Evolutionary conservation across 352 stramenopile genomes (phyloP), one percentile per base, ranked within the genome.

Genomic region (Pythium diclinum): DNA sequence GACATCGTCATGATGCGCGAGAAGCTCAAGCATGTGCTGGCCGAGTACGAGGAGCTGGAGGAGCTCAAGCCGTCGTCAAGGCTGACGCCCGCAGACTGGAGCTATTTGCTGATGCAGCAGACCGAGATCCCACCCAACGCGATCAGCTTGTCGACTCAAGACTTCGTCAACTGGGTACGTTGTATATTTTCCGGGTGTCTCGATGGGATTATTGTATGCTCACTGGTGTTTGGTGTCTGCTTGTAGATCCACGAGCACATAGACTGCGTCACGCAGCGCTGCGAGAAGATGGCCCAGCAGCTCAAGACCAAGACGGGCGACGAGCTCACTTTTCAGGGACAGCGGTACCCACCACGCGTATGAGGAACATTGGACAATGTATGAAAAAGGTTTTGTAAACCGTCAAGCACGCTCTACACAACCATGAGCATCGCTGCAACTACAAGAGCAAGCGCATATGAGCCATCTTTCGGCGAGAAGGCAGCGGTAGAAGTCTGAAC

Each of bases 251-350:
- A 72, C 7, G 42, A 59, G 0, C 61, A 78, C 30, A 72, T 87
- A 57, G 79, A 84, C 19, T 54, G 33, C 2, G 64, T 88, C 51
- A 88, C 83, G 17, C 52, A 72, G 32, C 70, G 73, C 32, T 88
- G 72, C 38, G 62, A 76, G 32, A 74, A 80, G 13, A 64, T 72
- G 7, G 74, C 67, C 0, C 60, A 73, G 7, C 67, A 78, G 9
- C 71, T 91, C 3, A 85, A 79, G 67, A 42, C 44, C 7, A 63
- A 70, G n/a, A 88, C 80, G 1, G 83, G 79, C 2, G 80, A 91
- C 46, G 79, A 86, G 25, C 73, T 91, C 30, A 72, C 74, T n/a
- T 91, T 88, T 56, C 77, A 88, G 56, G 83, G 83, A 14, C 58
- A 63, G 16, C 44, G 69, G 40, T 91, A 91, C 61, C 77, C 73